Evolutionary conservation across 768 basidiomycete species (phyloP).

Genomic region (Agaricus subrufescens): DNA sequence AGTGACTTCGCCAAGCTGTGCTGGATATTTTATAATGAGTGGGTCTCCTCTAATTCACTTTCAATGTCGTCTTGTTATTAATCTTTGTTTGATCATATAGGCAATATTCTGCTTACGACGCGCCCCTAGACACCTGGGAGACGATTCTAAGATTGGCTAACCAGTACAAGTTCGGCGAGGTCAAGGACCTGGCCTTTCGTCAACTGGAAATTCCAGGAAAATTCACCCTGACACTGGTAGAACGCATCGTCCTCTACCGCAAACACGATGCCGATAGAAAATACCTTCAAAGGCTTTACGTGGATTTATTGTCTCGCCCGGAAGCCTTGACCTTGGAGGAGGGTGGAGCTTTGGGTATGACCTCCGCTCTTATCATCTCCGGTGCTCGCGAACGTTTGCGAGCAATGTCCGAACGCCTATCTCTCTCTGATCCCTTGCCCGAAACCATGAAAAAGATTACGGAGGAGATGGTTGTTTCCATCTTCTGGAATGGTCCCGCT

Average conservation of each 20-base stretch:
- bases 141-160: slow-evolving; percentile 54
- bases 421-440: slow-evolving; percentile 16
- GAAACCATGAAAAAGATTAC: slow-evolving; percentile 11
- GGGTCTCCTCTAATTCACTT: slow-evolving; percentile 14
- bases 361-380: slow-evolving; percentile 44
- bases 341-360: slow-evolving; percentile 47
- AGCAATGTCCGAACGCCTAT: slow-evolving; percentile 7
- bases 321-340: slow-evolving; percentile 53
- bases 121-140: slow-evolving; percentile 48
- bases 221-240: slow-evolving; percentile 6
- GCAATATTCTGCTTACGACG: slow-evolving; percentile 51
- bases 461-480: not conserved
- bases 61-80: not conserved
- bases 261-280: slow-evolving; percentile 40
- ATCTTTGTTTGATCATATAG: slow-evolving; percentile 26
- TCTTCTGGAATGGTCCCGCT: not conserved
- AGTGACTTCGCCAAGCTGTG: slow-evolving; percentile 42
- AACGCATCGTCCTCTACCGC: slow-evolving; percentile 49
- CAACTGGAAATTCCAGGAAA: slow-evolving; percentile 5
- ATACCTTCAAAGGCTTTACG: slow-evolving; percentile 52
- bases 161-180: slow-evolving; percentile 50
- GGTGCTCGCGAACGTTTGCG: slow-evolving; percentile 46
- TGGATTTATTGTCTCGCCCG: slow-evolving; percentile 45
- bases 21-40: slow-evolving; percentile 57
- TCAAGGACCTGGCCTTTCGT: slow-evolving; percentile 53